phyloP scores from a whole-genome alignment of 768 basidiomycete genomes.

The Russula abietina region DNA sequence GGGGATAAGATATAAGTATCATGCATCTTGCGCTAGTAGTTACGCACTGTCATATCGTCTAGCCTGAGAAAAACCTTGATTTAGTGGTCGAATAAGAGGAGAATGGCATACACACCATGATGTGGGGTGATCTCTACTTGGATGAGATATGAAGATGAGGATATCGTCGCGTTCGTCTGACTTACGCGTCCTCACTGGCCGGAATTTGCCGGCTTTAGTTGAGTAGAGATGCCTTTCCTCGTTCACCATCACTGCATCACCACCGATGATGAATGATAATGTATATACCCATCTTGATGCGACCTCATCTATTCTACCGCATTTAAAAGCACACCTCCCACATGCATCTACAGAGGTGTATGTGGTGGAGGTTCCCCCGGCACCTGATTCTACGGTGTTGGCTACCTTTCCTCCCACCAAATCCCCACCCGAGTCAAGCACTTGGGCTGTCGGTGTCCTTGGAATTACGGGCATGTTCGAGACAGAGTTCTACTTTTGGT shows the following conservation, averaged over 20 bases:
- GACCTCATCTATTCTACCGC: neutral
- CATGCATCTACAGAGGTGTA: neutral
- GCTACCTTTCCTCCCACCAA: neutral
- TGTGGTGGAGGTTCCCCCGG: neutral
- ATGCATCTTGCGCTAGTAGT: conserved; percentile 11
- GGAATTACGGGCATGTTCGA: neutral
- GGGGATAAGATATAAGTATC: conserved; percentile 22
- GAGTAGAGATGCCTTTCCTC: too few relatives aligned
- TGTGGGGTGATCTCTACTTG: neutral
- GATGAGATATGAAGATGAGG: neutral
- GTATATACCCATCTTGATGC: conserved; percentile 2
- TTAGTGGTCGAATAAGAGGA: neutral
- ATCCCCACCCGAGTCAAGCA: neutral
- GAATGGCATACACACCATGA: conserved; percentile 15
- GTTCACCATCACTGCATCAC: too few relatives aligned
- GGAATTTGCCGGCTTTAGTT: neutral
- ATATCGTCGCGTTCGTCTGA: conserved; percentile 14
- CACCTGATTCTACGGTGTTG: neutral
- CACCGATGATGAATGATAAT: neutral
- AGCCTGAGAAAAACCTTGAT: conserved; percentile 44
- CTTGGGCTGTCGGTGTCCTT: neutral
- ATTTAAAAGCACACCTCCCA: neutral
- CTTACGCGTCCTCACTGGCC: neutral
- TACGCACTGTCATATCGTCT: conserved; percentile 91
- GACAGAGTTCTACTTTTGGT: conserved; percentile 4